Base-by-base conservation (phyloP, 768 basidiomycete genomes). In the Kwoniella shandongensis region DNA sequence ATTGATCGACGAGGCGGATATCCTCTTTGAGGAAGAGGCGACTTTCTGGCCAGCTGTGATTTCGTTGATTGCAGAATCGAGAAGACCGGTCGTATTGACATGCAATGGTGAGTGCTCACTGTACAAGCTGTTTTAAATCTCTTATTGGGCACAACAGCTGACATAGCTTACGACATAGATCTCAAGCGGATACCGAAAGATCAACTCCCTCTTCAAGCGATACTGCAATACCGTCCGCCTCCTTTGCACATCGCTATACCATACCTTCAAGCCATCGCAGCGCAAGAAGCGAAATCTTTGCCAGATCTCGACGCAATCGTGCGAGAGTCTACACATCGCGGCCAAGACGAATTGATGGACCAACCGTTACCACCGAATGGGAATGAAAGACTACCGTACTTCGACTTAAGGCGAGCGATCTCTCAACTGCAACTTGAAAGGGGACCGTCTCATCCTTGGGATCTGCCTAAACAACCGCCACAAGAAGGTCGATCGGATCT, bases 1-100 rank as follows among this genome's bases (percentile, higher is more conserved):
- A 59, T 80, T 99, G 36, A 77, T 99, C 13, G 96, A 99, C 75
- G 96, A 99, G 73, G 94, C 91, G 6, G 96, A 99, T 76, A 84
- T 98, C 39, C 79, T 98, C 44, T 99, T 86, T 79, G 85, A 84
- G 59, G 89, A 91, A 46, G 96, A 80, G 48, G 69, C 70, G 32
- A 93, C 78, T 72, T 98, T 92, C 76, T 94, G 90, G 90, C 81
- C 86, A 15, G 83, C 87, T 1, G 83, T 97, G 25, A 80, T 87
- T 8, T 82, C 84, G 54, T 82, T 99, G 58, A 91, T 97, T 70
- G 84, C 82, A 59, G 82, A 88, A 17, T 90, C 90, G 64, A 85
- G 83, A 65, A 80, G 96, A 54, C 94, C 96, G 5, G 87, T 99
- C 39, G 83, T 99, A 48, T 83, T 91, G 79, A 98, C 94, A 51